Evolutionary conservation across 306 rosid genomes (phyloP).

Genomic region (Gleditsia sinensis): DNA sequence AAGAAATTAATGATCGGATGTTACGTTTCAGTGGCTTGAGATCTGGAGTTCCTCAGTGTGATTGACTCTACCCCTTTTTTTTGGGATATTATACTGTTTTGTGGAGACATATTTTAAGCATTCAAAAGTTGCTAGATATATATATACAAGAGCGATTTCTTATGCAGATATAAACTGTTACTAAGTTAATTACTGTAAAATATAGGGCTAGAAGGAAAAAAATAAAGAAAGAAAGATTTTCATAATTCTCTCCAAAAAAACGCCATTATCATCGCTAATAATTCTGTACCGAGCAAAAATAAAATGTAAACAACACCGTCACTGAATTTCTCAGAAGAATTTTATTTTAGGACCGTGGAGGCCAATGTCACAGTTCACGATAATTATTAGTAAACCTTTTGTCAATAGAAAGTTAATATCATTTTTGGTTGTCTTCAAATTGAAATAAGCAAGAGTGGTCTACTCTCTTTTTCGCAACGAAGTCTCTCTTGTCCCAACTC

Average conservation of each 20-base stretch:
- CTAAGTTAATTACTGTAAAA: neutral
- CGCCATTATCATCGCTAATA: neutral
- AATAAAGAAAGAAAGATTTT: neutral
- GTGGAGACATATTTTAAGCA: neutral
- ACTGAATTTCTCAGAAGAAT: neutral
- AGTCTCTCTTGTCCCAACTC: neutral
- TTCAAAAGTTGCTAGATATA: neutral
- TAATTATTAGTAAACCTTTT: no score
- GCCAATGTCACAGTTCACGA: no score
- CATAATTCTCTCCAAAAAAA: neutral
- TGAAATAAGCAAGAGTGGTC: neutral
- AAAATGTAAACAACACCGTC: neutral
- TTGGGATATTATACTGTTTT: no score
- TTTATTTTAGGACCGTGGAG: no score
- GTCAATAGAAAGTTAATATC: neutral
- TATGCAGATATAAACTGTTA: neutral
- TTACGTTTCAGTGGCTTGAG: constrained; percentile 2
- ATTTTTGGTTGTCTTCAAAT: neutral
- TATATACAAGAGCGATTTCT: neutral
- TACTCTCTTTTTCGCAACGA: neutral
- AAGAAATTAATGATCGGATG: neutral
- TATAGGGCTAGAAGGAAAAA: neutral
- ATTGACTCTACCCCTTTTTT: neutral
- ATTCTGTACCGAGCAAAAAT: neutral
- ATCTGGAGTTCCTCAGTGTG: neutral